Evolutionary conservation across 345 rosid species (phyloP).

Genomic region (Psidium guajava): DNA sequence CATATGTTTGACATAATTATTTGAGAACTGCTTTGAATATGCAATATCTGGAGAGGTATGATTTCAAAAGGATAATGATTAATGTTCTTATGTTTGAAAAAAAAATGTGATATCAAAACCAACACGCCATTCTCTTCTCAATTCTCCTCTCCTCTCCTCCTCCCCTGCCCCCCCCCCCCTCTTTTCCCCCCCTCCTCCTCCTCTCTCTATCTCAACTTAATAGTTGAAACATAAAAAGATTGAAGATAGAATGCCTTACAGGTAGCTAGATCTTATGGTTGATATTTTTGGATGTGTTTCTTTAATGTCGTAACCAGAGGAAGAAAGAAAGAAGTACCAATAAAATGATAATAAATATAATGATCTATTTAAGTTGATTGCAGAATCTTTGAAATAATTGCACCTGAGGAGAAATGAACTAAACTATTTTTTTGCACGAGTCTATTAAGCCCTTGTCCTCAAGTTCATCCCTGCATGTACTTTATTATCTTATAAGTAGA

Average conservation of each 20-base stretch:
- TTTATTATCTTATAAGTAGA: not conserved
- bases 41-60: not conserved
- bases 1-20: not conserved
- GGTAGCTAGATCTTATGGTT: no score
- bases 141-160: no score
- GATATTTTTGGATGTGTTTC: not conserved
- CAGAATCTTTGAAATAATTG: not conserved
- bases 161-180: no score
- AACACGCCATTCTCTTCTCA: not conserved
- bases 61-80: not conserved
- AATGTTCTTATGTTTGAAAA: not conserved
- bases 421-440: not conserved
- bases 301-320: not conserved
- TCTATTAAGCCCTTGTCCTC: not conserved
- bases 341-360: not conserved
- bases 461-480: not conserved
- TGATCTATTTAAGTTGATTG: not conserved
- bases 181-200: no score
- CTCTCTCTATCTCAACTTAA: no score
- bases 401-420: not conserved
- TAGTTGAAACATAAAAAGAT: no score
- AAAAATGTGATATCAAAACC: not conserved
- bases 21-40: not conserved
- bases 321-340: not conserved
- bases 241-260: no score